Base-by-base conservation (phyloP, 345 rosid species). In the Arabis hirsuta region DNA sequence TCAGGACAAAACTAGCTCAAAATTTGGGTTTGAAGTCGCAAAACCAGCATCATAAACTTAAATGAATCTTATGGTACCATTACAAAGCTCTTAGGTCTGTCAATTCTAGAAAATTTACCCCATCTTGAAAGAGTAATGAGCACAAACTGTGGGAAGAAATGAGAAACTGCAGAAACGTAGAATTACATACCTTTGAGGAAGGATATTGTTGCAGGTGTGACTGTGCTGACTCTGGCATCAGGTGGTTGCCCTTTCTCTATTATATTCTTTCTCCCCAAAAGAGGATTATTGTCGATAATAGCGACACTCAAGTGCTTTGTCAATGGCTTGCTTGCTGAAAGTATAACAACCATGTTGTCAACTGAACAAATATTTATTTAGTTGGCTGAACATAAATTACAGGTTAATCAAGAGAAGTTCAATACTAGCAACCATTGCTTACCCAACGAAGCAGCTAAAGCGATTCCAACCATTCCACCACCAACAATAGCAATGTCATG, bases 401-500 rank as follows among this genome's bases (percentile, higher is more conserved):
- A 0, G 5, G 3, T 5, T 39, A 44, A 50, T 39, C 0, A 8
- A 57, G 31, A 55, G 0, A 48, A 9, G 10, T 8, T 27, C 24
- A 44, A 9, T 19, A 64, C 1, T 22, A 34, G 39, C 36, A 54
- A 54, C 32, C 58, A 55, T 10, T 24, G 60, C 80, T 48, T 71
- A 91, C 98, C 97, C 41, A 94, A 76, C 10, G 98, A 91, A 84
- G 93, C 91, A 68, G 98, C 97, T 52, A 94, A 77, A 76, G 97
- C 91, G 82, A 94, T 85, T 75, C 98, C 97, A 74, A 94, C 99
- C 96, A 94, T 88, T 80, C 97, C 97, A 60, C 96, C 96, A 20
- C 99, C 97, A 46, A 91, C 93, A 65, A 93, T 85, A 62, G 97
- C 97, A 82, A 91, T 76, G 72, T 94, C 97, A 71, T 87, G 87